Percentiles rank a stretch among this genome's conserved stretches.
phyloP scores from a whole-genome alignment of 805 yeast genomes.

The Dipodascus albidus region DNA sequence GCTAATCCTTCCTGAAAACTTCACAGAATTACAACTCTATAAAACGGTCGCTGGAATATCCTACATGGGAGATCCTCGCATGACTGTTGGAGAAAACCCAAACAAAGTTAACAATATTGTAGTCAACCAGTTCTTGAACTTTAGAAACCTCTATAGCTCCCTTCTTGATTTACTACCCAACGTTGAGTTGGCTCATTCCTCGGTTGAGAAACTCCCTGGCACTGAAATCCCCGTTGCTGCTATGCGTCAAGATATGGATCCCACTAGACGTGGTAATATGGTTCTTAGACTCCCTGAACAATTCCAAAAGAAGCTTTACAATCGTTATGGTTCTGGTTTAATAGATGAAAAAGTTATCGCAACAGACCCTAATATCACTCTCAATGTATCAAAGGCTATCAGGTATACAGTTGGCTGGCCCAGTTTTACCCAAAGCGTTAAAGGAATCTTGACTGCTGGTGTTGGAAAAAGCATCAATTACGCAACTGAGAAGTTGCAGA shows the following conservation, averaged over 20 bases:
- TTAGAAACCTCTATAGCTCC: constrained; percentile 64
- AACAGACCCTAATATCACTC: constrained; percentile 28
- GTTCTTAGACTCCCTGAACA: constrained; percentile 36
- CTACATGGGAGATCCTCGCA: constrained; percentile 84
- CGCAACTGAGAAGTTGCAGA: constrained; percentile 57
- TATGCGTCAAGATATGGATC: constrained; percentile 25
- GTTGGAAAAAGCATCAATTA: constrained; percentile 54
- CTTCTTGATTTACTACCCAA: constrained; percentile 35
- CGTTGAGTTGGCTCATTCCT: constrained; percentile 14
- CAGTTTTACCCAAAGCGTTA: constrained; percentile 64
- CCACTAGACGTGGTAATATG: constrained; percentile 31
- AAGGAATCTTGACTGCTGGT: constrained; percentile 88
- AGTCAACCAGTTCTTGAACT: constrained; percentile 54
- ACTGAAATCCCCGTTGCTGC: constrained; percentile 13
- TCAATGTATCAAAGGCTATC: constrained; percentile 31
- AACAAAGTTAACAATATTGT: constrained; percentile 81
- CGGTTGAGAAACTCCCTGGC: constrained; percentile 17
- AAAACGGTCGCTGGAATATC: constrained; percentile 69
- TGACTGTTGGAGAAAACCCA: constrained; percentile 85
- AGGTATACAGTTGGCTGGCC: constrained; percentile 50
- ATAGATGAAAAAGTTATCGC: constrained; percentile 26
- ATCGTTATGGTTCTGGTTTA: constrained; percentile 12
- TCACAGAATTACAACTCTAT: constrained; percentile 58
- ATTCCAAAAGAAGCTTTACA: constrained; percentile 34
- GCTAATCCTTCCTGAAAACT: constrained; percentile 36